phyloP scores from a whole-genome alignment of 2,329 filamentous ascomycete species.

The Aspergillus puulaauensis region DNA sequence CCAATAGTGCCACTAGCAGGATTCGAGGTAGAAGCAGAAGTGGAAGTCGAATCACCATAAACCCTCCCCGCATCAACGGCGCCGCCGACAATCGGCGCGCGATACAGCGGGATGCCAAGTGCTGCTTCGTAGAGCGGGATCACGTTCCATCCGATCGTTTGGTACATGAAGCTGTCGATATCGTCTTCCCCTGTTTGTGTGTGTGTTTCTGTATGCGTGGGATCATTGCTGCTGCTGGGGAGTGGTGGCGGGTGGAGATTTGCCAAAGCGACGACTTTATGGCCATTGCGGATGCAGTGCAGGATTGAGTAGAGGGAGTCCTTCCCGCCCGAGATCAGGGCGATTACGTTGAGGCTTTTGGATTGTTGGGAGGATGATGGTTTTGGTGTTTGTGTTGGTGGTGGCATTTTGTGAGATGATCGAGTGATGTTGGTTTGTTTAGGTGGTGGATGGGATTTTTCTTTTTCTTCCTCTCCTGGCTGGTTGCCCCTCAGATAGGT shows the following conservation, averaged over 20 bases:
- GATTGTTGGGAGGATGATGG: constrained; percentile 41
- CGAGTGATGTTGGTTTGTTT: not conserved
- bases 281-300: constrained; percentile 84
- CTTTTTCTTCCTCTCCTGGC: not conserved
- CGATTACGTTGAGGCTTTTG: constrained; percentile 69
- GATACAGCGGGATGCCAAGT: constrained; percentile 79
- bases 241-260: constrained; percentile 70
- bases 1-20: not conserved
- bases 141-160: constrained; percentile 87
- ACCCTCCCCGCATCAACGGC: constrained; percentile 70
- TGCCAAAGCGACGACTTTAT: constrained; percentile 80
- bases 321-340: constrained; percentile 92
- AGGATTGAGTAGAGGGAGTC: constrained; percentile 93
- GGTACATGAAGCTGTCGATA: constrained; percentile 99
- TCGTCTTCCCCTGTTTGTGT: constrained; percentile 51
- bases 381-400: not conserved
- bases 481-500: not conserved
- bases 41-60: constrained; percentile 53
- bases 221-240: not conserved
- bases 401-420: not conserved
- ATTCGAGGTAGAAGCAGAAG: too few species aligned
- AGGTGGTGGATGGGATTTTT: not conserved
- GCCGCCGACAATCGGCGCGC: constrained; percentile 70
- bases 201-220: not conserved
- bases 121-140: constrained; percentile 81